Evolutionary conservation across 129 eudicot genomes (phyloP).

Genomic region (Tagetes erecta): DNA sequence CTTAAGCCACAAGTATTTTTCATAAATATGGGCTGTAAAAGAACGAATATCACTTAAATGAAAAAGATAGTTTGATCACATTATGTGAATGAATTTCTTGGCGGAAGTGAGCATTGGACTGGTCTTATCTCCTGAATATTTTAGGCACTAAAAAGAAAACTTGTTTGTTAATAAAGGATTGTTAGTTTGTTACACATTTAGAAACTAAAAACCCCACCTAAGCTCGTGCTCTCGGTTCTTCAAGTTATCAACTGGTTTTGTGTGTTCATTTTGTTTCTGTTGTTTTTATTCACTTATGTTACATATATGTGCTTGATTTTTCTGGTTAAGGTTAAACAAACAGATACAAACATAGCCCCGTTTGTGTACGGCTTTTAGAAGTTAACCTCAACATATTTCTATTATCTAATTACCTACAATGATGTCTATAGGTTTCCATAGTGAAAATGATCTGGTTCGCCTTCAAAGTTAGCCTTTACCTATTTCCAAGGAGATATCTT

Average conservation of each 20-base stretch:
- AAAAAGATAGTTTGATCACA: too few species aligned
- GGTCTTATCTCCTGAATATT: too few species aligned
- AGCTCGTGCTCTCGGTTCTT: neutral
- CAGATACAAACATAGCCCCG: neutral
- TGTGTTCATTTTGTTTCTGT: neutral
- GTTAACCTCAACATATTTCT: neutral
- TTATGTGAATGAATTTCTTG: too few species aligned
- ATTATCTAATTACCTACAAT: neutral
- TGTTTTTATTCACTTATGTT: neutral
- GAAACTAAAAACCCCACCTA: neutral
- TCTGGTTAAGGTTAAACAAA: neutral
- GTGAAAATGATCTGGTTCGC: conserved; percentile 1
- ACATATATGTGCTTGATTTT: neutral
- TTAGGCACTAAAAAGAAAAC: too few species aligned
- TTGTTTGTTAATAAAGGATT: too few species aligned
- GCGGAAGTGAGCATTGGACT: too few species aligned
- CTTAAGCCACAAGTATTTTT: neutral
- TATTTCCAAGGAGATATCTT: neutral
- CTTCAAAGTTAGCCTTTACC: neutral
- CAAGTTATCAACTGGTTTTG: neutral
- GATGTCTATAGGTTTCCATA: neutral
- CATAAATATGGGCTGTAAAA: neutral
- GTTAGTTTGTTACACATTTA: neutral
- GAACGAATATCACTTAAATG: neutral
- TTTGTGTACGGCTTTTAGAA: neutral